Evolutionary conservation across 1,139 yeast genomes (phyloP), one percentile per base, ranked within the genome.

Genomic region (Zygosaccharomyces sapae): DNA sequence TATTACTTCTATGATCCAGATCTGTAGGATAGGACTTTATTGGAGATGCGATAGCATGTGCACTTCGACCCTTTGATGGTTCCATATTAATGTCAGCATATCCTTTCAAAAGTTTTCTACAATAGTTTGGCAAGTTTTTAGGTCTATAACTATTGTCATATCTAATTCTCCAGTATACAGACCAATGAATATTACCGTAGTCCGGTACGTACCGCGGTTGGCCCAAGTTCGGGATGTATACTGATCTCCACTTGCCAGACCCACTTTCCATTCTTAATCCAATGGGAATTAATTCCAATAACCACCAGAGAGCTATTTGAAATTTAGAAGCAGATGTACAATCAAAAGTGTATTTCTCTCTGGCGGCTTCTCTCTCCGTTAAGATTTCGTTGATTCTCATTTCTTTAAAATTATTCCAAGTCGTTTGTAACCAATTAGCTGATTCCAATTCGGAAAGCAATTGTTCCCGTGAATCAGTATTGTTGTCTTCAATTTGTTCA

Each of bases 101-200:
- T 9, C 61, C 56, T 6, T 51, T 41, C 5, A 62, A 44, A n/a
- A 67, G 34, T 3, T 55, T 53, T 27, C 51, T 40, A 2, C 59
- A 61, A 49, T 68, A 69, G 2, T 47, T 39, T 0, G 79, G 77
- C n/a, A 80, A 47, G 53, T 78, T 77, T 0, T 45, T 45, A 0
- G 82, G 82, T 2, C 61, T 46, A 52, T 77, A 77, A 52, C 74
- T 77, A 31, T 59, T 47, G 44, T 73, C 68, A 52, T 66, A 72
- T 51, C 72, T 77, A 47, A 76, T 58, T 51, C 82, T 68, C 77
- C 81, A 81, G 51, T 70, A 71, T 0, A 80, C 72, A 44, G 86
- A 80, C 86, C 87, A 81, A 59, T 81, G 87, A 27, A 80, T 52
- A 10, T 62, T 63, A 16, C 78, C 75, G 47, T 70, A 62, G 2